These are phyloP conservation scores for Fimicolochytrium jonesii DNA, from an alignment of 192 early-diverging fungal species.

Conservation along the genomic window DNA sequence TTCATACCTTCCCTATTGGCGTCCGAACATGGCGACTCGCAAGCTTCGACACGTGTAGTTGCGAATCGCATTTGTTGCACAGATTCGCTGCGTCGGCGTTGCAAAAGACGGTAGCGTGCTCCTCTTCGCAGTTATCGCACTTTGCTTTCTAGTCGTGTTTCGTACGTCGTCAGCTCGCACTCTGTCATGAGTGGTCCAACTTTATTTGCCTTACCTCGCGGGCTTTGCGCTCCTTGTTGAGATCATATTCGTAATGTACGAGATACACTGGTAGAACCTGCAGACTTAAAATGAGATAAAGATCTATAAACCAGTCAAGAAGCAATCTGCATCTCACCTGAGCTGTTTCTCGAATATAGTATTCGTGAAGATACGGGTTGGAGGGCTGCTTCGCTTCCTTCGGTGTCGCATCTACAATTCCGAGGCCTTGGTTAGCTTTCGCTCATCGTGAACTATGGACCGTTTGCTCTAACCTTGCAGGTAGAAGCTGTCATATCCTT, in stretches of 20 bases:
- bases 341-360: conserved; percentile 45
- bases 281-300: not conserved
- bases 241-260: conserved; percentile 52
- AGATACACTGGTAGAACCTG: conserved; percentile 54
- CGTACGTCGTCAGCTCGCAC: too few species aligned
- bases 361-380: conserved; percentile 43
- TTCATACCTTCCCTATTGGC: conserved; percentile 45
- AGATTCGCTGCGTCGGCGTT: conserved; percentile 53
- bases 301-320: not conserved
- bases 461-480: conserved; percentile 28
- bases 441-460: not conserved
- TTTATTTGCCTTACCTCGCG: conserved; percentile 48
- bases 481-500: conserved; percentile 58
- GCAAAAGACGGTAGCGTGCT: conserved; percentile 51
- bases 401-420: not conserved
- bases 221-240: conserved; percentile 36
- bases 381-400: conserved; percentile 1
- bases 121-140: conserved; percentile 59
- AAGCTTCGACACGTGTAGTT: conserved; percentile 51
- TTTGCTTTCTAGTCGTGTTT: conserved; percentile 43
- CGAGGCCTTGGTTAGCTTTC: not conserved
- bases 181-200: too few species aligned
- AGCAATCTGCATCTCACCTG: conserved; percentile 30
- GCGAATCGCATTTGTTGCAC: conserved; percentile 54
- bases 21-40: conserved; percentile 46